Percentiles rank a stretch among this genome's conserved stretches.
These are phyloP conservation scores for Boletales sp. DNA, from an alignment of 768 basidiomycete genomes.

Conservation along the genomic window DNA sequence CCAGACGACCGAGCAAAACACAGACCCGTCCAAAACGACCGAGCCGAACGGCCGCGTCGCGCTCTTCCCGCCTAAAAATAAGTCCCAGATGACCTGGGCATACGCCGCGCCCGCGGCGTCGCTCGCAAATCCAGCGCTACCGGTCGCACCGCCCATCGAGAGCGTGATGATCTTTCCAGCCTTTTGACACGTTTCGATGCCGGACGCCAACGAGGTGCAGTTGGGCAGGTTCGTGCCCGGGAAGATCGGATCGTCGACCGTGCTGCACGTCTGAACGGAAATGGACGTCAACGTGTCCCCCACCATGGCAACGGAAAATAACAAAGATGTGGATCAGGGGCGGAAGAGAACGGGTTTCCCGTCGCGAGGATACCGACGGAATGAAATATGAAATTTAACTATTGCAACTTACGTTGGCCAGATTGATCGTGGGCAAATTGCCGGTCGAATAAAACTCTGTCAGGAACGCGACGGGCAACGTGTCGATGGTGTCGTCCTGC, in stretches of 20 bases:
- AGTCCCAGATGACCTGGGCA: constrained; percentile 62
- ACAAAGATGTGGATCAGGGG: background rate
- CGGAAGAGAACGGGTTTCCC: background rate
- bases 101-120: constrained; percentile 56
- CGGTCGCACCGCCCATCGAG: constrained; percentile 60
- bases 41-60: constrained; percentile 65
- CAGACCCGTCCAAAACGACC: constrained; percentile 70
- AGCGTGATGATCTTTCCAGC: constrained; percentile 60
- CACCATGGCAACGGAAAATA: background rate
- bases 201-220: constrained; percentile 55
- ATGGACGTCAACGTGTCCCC: background rate
- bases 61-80: constrained; percentile 65
- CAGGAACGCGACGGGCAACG: constrained; percentile 60
- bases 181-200: constrained; percentile 63
- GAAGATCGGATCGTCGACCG: constrained; percentile 51
- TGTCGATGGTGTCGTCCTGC: constrained; percentile 56
- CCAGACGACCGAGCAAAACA: constrained; percentile 4
- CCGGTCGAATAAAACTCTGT: constrained; percentile 57
- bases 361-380: background rate
- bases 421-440: constrained; percentile 54
- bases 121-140: constrained; percentile 56
- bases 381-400: background rate
- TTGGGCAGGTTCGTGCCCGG: constrained; percentile 60
- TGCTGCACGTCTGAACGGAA: constrained; percentile 67
- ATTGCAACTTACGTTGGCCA: constrained; percentile 47